Base-by-base conservation (phyloP, 139 green algal species). In the Chlamydomonas sp. region DNA sequence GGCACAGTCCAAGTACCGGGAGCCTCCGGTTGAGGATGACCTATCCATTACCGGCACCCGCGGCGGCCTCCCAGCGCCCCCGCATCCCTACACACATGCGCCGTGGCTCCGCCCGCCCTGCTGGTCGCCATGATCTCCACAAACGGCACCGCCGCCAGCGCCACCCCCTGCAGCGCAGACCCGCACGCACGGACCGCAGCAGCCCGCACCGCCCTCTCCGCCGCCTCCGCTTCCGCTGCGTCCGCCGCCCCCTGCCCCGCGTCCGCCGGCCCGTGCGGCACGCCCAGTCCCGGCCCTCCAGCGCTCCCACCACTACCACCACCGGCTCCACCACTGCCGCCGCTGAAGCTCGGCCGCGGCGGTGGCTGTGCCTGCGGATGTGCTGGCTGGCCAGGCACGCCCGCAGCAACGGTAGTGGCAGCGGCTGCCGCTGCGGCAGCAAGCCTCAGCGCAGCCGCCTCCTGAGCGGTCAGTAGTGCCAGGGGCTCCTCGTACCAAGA, bases 51-150 rank as follows among this genome's bases (percentile, higher is more conserved):
- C 67, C 67, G 18, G 8, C 67, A 12, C 8, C 67, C 9, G 16
- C 58, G n/a, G 17, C 61, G 17, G 2, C 63, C n/a, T 2, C 63
- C 79, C 79, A 6, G 18, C 31, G 1, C 67, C 17, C 49, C 9
- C 81, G 59, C 68, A 58, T 31, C 63, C n/a, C 9, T 16, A 17
- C 61, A 8, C 78, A 93, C 88, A 78, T 86, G 86, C n/a, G 82
- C 85, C 49, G 85, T 59, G 61, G 88, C 89, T 5, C 93, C 93
- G 15, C 87, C 85, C 10, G 95, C 94, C 0, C 92, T 85, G 66
- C 85, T 63, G 0, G 78, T 80, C 0, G 91, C 93, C 9, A 91
- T 85, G 2, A 74, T 66, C 89, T 96, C 95, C 62, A 97, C 88
- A 84, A 95, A 96, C 10, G 31, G 20, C n/a, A 95, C 78, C 31